Evolutionary conservation across 257 asterid genomes (phyloP), one percentile per base, ranked within the genome.

Genomic region (Eucommia ulmoides): DNA sequence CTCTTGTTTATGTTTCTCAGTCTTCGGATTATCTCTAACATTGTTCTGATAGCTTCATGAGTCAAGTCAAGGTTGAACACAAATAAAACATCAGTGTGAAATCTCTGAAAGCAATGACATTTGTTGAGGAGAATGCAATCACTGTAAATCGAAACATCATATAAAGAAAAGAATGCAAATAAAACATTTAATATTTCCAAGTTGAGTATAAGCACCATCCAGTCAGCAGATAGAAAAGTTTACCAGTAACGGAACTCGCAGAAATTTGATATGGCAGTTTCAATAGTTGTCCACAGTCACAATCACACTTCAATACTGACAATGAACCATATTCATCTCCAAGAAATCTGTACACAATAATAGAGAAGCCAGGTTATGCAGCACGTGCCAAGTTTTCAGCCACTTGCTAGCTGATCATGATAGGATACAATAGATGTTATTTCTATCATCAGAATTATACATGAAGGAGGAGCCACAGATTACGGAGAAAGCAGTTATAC

Each of bases 301-400:
- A 49, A 56, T 72, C 74, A 64, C 65, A 81, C 80, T 76, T 81
- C 68, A 81, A 62, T 55, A 76, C 92, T 26, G 94, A 81, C 55
- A 81, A 63, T 61, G 67, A 53, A 50, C 97, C 94, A 50, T 74
- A 51, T 70, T 87, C 97, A 71, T 87, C 97, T 60, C 94, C 94
- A 63, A 81, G 64, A 62, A 74, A 87, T 88, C 97, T 87, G 20
- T 42, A 18, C 19, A 62, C 35, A 25, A 70, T 20, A 61, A 50
- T 54, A 57, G 10, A 58, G 52, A 60, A 47, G 22, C 23, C 46
- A 68, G 58, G 33, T 24, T 41, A 53, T 54, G 65, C 22, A 23
- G 35, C 47, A 56, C 10, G 57, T 25, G 22, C 14, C 53, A 64
- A 58, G 21, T 53, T 59, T 63, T 22, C 48, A 33, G 48, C 48